Evolutionary conservation across 345 rosid species (phyloP).

Genomic region (Chamaenerion angustifolium): DNA sequence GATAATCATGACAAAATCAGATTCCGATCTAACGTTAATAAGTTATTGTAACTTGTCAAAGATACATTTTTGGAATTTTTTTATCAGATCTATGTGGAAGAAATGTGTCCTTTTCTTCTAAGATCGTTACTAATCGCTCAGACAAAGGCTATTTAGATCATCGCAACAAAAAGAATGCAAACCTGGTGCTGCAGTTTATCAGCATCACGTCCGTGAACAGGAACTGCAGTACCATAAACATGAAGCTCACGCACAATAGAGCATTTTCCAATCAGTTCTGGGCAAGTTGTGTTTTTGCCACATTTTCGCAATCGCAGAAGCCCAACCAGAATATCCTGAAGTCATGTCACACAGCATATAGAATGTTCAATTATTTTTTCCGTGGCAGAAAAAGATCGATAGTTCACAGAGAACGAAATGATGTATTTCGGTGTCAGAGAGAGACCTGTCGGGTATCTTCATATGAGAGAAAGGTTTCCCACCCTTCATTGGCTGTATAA

Average conservation of each 20-base stretch:
- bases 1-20: too few relatives aligned
- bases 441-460: constrained; percentile 93
- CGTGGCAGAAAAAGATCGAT: background rate
- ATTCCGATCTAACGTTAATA: too few relatives aligned
- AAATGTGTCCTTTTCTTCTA: too few relatives aligned
- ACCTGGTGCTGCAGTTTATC: constrained; percentile 99
- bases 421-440: background rate
- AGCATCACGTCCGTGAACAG: constrained; percentile 92
- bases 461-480: constrained; percentile 96
- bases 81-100: too few relatives aligned
- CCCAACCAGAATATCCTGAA: constrained; percentile 93
- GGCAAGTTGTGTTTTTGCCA: constrained; percentile 75
- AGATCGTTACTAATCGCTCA: too few relatives aligned
- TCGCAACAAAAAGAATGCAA: constrained; percentile 3
- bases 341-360: background rate
- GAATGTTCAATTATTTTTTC: background rate
- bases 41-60: too few relatives aligned
- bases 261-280: constrained; percentile 79
- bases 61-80: too few relatives aligned
- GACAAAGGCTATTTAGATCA: background rate
- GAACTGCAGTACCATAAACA: constrained; percentile 99
- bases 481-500: constrained; percentile 93
- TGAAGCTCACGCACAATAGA: constrained; percentile 98
- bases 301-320: constrained; percentile 80
- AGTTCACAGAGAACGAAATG: background rate